phyloP scores from a whole-genome alignment of 257 asterid genomes.

The Jaltomata sinuosa region DNA sequence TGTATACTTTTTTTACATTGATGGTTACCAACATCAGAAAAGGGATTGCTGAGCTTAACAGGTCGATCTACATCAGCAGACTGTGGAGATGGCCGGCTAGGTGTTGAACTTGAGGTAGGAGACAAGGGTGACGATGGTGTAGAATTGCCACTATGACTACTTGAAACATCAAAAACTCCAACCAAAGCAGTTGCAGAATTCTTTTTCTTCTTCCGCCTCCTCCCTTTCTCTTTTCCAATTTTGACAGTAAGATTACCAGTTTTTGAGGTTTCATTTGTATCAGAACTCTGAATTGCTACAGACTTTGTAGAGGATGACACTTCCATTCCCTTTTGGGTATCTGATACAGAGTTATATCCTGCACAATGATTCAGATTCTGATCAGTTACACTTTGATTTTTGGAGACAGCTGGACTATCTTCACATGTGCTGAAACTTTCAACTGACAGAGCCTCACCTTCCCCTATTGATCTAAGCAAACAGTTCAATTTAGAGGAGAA shows the following conservation, averaged over 20 bases:
- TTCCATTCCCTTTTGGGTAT: conserved; percentile 10
- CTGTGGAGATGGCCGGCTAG: conserved; percentile 28
- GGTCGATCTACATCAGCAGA: conserved; percentile 27
- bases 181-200: conserved; percentile 23
- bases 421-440: conserved; percentile 22
- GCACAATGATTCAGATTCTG: conserved; percentile 1
- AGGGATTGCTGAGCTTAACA: conserved; percentile 24
- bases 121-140: conserved; percentile 86
- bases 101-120: conserved; percentile 42
- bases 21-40: conserved; percentile 6
- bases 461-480: conserved; percentile 20
- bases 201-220: conserved; percentile 68
- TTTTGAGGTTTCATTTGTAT: conserved; percentile 24
- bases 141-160: conserved; percentile 90
- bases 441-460: conserved; percentile 25
- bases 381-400: conserved; percentile 6
- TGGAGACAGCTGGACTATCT: conserved; percentile 9
- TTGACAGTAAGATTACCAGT: conserved; percentile 38
- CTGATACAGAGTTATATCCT: conserved; percentile 7
- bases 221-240: conserved; percentile 59
- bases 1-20: conserved; percentile 16
- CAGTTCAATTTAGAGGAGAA: conserved; percentile 24
- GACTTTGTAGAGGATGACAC: conserved; percentile 6
- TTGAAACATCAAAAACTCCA: conserved; percentile 54
- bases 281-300: conserved; percentile 18